A percentile compares a stretch with the other conserved stretches of the same genome.
phyloP scores from a whole-genome alignment of 2,329 filamentous ascomycete species.

The Aspergillus chevalieri region DNA sequence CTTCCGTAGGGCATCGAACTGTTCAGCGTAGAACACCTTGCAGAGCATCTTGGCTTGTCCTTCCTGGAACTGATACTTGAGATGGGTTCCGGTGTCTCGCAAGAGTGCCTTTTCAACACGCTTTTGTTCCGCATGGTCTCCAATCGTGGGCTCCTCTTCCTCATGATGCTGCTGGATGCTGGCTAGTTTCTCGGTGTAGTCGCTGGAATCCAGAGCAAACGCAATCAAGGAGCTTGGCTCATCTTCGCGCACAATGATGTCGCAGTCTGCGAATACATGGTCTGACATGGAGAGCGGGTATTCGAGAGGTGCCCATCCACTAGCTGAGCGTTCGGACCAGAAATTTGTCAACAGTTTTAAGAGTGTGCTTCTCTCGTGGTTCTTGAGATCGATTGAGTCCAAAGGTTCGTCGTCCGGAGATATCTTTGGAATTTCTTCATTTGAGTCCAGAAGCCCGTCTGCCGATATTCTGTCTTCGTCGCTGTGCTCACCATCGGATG shows the following conservation, averaged over 20 bases:
- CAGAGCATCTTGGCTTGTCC: conserved; percentile 92
- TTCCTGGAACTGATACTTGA: conserved; percentile 93
- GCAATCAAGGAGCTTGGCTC: conserved; percentile 96
- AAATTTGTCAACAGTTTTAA: conserved; percentile 97
- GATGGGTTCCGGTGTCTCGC: conserved; percentile 79
- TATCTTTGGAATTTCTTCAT: conserved; percentile 49
- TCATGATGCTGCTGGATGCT: conserved; percentile 34
- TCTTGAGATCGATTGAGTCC: conserved; percentile 69
- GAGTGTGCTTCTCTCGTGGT: conserved; percentile 85
- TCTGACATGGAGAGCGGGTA: conserved; percentile 84
- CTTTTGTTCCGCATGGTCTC: conserved; percentile 48
- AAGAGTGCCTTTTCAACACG: conserved; percentile 82
- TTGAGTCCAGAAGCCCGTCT: conserved; percentile 58
- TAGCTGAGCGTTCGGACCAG: conserved; percentile 95
- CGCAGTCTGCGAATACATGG: conserved; percentile 93
- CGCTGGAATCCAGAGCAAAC: conserved; percentile 78
- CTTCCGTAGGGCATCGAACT: conserved; percentile 87
- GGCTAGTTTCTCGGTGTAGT: conserved; percentile 78
- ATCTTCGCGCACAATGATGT: conserved; percentile 95
- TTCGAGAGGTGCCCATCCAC: conserved; percentile 85
- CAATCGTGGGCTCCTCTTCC: conserved; percentile 17
- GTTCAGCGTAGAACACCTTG: conserved; percentile 97
- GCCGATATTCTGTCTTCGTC: conserved; percentile 65
- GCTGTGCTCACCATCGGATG: conserved; percentile 63
- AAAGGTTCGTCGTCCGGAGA: conserved; percentile 50